phyloP scores from a whole-genome alignment of 495 filamentous ascomycete species.

The Aspergillus olivimuriae region DNA sequence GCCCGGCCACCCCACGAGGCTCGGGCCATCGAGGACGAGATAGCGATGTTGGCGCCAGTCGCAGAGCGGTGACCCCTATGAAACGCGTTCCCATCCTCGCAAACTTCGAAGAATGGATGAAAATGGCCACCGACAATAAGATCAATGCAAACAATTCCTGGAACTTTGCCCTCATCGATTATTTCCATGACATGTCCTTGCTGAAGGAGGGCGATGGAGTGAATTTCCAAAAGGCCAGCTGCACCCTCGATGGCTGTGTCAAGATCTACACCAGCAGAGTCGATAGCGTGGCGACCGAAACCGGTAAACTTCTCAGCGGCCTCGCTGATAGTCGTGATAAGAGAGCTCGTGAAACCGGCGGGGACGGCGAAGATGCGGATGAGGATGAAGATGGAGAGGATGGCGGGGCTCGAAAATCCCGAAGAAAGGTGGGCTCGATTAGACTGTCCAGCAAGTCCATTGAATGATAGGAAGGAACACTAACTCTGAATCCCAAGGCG shows the following conservation, averaged over 20 bases:
- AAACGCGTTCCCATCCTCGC: conserved; percentile 92
- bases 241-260: conserved; percentile 95
- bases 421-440: conserved; percentile 65
- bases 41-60: conserved; percentile 57
- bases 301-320: conserved; percentile 89
- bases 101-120: conserved; percentile 99
- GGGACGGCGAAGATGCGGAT: conserved; percentile 53
- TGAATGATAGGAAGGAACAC: background rate
- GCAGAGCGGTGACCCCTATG: conserved; percentile 80
- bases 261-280: conserved; percentile 99
- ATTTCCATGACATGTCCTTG: conserved; percentile 98
- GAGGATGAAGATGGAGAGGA: conserved; percentile 81
- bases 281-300: conserved; percentile 96
- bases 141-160: conserved; percentile 98
- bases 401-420: conserved; percentile 67
- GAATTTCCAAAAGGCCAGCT: conserved; percentile 98
- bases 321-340: conserved; percentile 84
- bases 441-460: too few species aligned
- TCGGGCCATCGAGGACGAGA: conserved; percentile 47
- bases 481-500: conserved; percentile 24
- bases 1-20: conserved; percentile 58
- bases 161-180: conserved; percentile 99
- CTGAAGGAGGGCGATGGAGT: conserved; percentile 94
- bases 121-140: conserved; percentile 99
- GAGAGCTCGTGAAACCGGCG: conserved; percentile 62